Evolutionary conservation across 2,329 filamentous ascomycete genomes (phyloP), one percentile per base, ranked within the genome.

Genomic region (Trichoderma afroharzianum): DNA sequence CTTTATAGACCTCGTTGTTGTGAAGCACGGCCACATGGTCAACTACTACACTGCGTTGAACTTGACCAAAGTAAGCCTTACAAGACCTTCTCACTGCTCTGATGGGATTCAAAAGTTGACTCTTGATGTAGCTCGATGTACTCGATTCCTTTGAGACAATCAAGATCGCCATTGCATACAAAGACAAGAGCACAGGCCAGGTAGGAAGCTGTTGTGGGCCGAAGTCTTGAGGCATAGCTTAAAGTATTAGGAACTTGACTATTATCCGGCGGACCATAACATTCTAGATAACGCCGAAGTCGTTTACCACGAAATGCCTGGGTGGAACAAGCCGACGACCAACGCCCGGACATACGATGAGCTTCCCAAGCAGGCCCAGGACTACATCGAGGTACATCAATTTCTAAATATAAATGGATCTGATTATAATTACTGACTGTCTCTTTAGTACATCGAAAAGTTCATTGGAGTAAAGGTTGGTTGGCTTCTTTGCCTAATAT

Each of bases 251-350:
- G 43, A 50, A 12, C 43, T 50, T 21, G 43, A 50, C 43, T 50
- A 21, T 50, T 50, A 50, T 50, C 43, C 43, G 0, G 43, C 43
- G n/a, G 88, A 92, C 76, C 84, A 89, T 14, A 81, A 84, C 58
- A 79, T 86, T 32, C 83, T 93, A 18, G 86, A 87, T 26, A 82
- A 84, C 67, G 85, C 88, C 69, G 87, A 91, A 77, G 88, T 92
- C 21, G 85, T 88, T 50, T 94, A 94, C 81, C 85, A 89, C 76
- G 91, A 90, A 67, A 80, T 94, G 71, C 85, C 87, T 26, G 92
- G 92, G 61, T 94, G 92, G 92, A 85, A 92, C 77, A 85, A 84
- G 77, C 83, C 87, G 43, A 94, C 89, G 0, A 89, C 88, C 8
- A 85, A 86, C 59, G 83, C 85, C 67, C 88, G 85, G 79, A 85